phyloP scores from a whole-genome alignment of 148 eudicot genomes.

The Camellia sinensis region DNA sequence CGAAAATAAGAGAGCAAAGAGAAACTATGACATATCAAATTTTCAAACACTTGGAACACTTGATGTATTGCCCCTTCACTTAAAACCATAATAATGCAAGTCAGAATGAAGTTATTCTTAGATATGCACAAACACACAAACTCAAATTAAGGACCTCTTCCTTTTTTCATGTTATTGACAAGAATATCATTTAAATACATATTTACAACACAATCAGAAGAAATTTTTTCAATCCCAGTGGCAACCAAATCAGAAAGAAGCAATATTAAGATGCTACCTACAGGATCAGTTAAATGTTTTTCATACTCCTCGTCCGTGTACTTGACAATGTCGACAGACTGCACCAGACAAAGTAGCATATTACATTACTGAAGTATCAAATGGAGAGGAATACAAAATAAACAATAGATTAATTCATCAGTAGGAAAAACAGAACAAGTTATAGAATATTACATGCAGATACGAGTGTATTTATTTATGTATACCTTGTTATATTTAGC shows the following conservation, averaged over 20 bases:
- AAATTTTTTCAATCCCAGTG: neutral
- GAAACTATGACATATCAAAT: no score
- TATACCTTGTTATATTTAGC: conserved; percentile 84
- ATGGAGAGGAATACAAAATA: no score
- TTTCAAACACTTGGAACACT: no score
- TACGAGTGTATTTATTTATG: conserved; percentile 15
- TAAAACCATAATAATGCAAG: no score
- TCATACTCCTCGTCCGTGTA: conserved; percentile 96
- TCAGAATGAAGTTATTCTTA: no score
- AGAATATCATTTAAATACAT: neutral
- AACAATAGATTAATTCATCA: no score
- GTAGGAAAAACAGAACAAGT: neutral
- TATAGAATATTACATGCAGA: neutral
- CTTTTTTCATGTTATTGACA: no score
- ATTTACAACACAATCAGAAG: neutral
- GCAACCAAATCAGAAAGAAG: conserved; percentile 4
- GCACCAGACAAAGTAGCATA: conserved; percentile 30
- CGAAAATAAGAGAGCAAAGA: no score
- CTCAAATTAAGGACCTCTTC: no score
- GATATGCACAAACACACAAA: no score
- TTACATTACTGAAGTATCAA: neutral
- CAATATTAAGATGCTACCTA: conserved; percentile 39
- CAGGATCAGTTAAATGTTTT: conserved; percentile 76
- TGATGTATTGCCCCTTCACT: no score
- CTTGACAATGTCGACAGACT: conserved; percentile 75